Evolutionary conservation across 2,329 filamentous ascomycete genomes (phyloP), one percentile per base, ranked within the genome.

Genomic region (Penicillium verrucosum): DNA sequence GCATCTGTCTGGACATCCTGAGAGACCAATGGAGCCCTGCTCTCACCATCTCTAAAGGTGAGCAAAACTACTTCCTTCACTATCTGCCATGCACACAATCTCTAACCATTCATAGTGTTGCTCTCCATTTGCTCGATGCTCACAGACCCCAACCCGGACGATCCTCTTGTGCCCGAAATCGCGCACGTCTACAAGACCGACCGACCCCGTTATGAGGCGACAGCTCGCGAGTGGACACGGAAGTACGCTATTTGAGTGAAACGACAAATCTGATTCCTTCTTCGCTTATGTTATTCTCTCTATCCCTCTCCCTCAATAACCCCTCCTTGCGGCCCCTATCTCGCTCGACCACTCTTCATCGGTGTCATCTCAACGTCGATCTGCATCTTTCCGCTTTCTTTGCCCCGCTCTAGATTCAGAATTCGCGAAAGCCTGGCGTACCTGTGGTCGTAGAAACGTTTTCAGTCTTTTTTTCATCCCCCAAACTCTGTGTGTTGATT

Each of bases 151-250:
- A 99, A 99, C 84, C 94, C 94, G 64, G 94, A 99, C 77, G 94
- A 99, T 78, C 94, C 94, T 73, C 88, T 99, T 67, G 94, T 99
- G 60, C 94, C 94, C 63, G 94, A 99, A 82, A 99, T 99, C 72
- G 94, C 94, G 70, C 94, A 99, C 75, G 92, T 97, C 75, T 99
- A 99, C 89, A 99, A 99, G 88, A 97, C 93, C 65, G 94, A 99
- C 79, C 89, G 92, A 69, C 86, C 90, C 70, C 85, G 92, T 77
- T 99, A 99, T 79, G 94, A 99, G 81, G 90, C 91, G 65, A 97
- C 92, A 57, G 94, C 94, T 60, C 85, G 93, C 69, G 94, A 99
- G 81, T 99, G 94, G 94, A 99, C 94, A 71, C 87, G 93, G 78
- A 99, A 99, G 85, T 97, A 97, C 77, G 94, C 94, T 74, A 94